Evolutionary conservation across 1,284 basidiomycete species (phyloP).

Genomic region (Exobasidium cylindrosporum): DNA sequence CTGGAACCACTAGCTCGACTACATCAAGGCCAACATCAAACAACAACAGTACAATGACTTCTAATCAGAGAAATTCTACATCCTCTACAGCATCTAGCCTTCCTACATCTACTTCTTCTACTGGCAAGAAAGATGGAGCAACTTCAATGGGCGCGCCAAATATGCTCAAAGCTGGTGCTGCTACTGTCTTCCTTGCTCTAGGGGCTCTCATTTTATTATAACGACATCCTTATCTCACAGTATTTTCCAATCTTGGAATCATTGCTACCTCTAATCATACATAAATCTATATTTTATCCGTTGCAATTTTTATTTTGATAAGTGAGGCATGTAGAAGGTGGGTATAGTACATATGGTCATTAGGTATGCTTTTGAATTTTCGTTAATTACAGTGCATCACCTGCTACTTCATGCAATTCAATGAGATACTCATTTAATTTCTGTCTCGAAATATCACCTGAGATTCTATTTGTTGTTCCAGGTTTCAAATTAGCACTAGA

Average conservation of each 20-base stretch:
- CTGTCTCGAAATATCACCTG: conserved; percentile 27
- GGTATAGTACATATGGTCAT: no score
- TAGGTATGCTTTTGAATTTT: no score
- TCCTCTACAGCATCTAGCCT: background rate
- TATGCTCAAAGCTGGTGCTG: background rate
- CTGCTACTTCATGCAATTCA: conserved; percentile 40
- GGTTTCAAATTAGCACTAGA: conserved; percentile 11
- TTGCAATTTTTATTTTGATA: no score
- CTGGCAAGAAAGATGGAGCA: background rate
- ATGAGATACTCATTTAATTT: conserved; percentile 49
- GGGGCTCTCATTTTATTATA: no score
- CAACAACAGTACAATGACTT: background rate
- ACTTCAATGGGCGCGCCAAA: background rate
- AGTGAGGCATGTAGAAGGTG: no score
- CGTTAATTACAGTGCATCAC: conserved; percentile 1
- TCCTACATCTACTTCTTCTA: background rate
- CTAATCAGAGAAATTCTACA: background rate
- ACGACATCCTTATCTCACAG: background rate
- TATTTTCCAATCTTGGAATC: background rate
- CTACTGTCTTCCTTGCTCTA: no score
- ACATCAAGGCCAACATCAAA: no score
- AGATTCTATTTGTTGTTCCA: conserved; percentile 9
- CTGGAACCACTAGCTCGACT: background rate
- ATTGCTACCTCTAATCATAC: background rate
- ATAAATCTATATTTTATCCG: no score